Evolutionary conservation across 129 eudicot species (phyloP), one percentile per base, ranked within the genome.

Genomic region (Flaveria robusta): DNA sequence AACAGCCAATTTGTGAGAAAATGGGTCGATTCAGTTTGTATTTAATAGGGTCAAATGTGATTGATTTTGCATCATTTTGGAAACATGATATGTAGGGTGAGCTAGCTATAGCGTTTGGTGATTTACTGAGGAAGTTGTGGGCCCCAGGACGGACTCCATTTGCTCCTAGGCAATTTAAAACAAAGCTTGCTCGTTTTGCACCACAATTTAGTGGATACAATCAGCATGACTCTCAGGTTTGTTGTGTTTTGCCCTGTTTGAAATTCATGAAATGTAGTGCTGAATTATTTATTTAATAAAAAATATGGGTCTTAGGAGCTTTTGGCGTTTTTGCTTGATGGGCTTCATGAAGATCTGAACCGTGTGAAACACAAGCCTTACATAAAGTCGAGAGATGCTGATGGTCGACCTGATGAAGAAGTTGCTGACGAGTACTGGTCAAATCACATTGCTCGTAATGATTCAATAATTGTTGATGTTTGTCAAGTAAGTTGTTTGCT

Each of bases 361-460:
- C 98, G 98, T 72, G 98, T 94, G 72, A 94, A 94, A 81, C 96
- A 94, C 78, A 91, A 94, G 70, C 97, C 97, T 42, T 94, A 94
- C 80, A 83, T 94, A 16, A 86, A 91, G 76, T 91, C 98, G 52
- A 87, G 83, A 80, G 98, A 94, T 83, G 97, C 97, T 68, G 98
- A 94, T 75, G 98, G 96, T 58, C 85, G 97, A 59, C 98, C 98
- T 49, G 98, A 94, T 77, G 98, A 94, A 86, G 97, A 91, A 82
- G 96, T 94, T 81, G 98, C 98, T 65, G 97, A 94, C 65, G 98
- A 94, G 83, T 94, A 94, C 66, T 94, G 98, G 98, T 91, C 97
- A 14, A 94, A 91, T 87, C 98, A 94, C 83, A 87, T 87, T 81
- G 91, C 98, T 68, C 97, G 98, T 62, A 94, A 94, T 71, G 97